These are phyloP conservation scores for Phytopythium vexans DNA, from an alignment of 352 stramenopile species.

Conservation along the genomic window DNA sequence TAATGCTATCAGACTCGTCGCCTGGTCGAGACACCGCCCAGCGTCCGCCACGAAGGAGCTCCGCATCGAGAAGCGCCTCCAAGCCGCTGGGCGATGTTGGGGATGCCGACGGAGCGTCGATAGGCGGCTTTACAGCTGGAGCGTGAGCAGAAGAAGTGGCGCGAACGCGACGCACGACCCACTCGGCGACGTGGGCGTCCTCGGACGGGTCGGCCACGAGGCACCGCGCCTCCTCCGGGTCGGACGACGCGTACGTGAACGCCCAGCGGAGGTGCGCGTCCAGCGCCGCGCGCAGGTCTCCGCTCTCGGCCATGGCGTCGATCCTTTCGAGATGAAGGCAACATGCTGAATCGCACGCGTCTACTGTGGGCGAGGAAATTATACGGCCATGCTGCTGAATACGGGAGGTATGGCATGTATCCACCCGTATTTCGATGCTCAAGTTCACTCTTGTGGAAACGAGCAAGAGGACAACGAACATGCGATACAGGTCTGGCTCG, in stretches of 20 bases:
- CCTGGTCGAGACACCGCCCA: no score
- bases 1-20: no score
- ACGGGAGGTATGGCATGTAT: no score
- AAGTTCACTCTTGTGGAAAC: not conserved
- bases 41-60: conserved; percentile 23
- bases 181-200: conserved; percentile 29
- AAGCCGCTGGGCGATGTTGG: conserved; percentile 7
- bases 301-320: not conserved
- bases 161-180: conserved; percentile 31
- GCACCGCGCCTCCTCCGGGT: conserved; percentile 39
- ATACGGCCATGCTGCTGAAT: no score
- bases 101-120: not conserved
- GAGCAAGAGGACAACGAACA: not conserved
- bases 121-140: no score
- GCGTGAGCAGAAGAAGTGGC: not conserved
- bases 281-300: conserved; percentile 37
- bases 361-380: no score
- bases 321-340: no score
- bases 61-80: conserved; percentile 38
- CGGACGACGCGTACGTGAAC: conserved; percentile 47
- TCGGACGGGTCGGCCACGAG: conserved; percentile 38
- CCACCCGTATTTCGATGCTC: no score
- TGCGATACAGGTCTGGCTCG: conserved; percentile 10
- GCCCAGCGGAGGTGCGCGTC: conserved; percentile 31
- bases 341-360: no score